These are phyloP conservation scores for Aspergillus aculeatinus DNA, from an alignment of 2,329 filamentous ascomycete species.

Conservation along the genomic window DNA sequence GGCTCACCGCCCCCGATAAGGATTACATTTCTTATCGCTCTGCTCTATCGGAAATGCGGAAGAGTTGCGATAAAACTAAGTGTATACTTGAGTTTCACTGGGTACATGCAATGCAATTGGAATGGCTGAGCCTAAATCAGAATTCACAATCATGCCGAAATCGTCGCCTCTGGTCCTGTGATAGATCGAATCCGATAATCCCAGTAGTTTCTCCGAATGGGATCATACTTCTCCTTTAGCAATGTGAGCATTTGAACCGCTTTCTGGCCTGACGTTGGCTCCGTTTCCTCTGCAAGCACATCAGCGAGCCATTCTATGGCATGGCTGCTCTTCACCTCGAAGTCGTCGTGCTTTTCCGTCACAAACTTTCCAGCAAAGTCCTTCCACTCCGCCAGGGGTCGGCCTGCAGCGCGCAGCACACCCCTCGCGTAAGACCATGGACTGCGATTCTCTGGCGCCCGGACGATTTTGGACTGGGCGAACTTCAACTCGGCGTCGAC, in stretches of 20 bases:
- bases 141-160: slow-evolving; percentile 18
- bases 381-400: slow-evolving; percentile 51
- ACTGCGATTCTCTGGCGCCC: slow-evolving; percentile 90
- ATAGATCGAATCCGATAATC: slow-evolving; percentile 65
- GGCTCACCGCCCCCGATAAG: background rate
- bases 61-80: too few species aligned
- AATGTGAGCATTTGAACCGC: slow-evolving; percentile 70
- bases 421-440: slow-evolving; percentile 91
- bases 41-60: background rate
- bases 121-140: background rate
- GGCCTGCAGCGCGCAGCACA: slow-evolving; percentile 65
- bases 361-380: slow-evolving; percentile 57
- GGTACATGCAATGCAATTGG: background rate
- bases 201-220: slow-evolving; percentile 90
- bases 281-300: slow-evolving; percentile 42
- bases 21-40: background rate
- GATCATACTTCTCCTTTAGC: slow-evolving; percentile 83
- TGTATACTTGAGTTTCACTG: background rate
- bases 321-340: slow-evolving; percentile 59
- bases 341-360: slow-evolving; percentile 45
- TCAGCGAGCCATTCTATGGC: slow-evolving; percentile 55
- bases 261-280: slow-evolving; percentile 49
- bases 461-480: slow-evolving; percentile 68
- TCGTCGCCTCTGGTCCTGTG: slow-evolving; percentile 19
- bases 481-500: slow-evolving; percentile 74